Evolutionary conservation across 2,329 filamentous ascomycete genomes (phyloP), one percentile per base, ranked within the genome.

Genomic region (Alternaria sp.): DNA sequence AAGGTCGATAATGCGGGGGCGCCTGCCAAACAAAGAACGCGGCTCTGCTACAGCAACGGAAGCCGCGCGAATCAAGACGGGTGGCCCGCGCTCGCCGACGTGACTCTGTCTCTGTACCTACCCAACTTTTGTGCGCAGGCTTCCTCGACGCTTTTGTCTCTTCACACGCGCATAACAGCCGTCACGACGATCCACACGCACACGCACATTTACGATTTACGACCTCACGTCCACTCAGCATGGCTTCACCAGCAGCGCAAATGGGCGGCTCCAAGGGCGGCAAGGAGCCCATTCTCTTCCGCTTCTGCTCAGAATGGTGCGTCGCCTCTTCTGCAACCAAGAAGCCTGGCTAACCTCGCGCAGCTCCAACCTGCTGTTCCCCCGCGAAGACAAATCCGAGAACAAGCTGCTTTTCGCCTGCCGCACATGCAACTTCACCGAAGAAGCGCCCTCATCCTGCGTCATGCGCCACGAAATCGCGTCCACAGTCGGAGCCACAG

Each of bases 251-350:
- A 53, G 76, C 74, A 51, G 69, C 61, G 44, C 66, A 71, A 44
- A 66, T 63, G 37, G 65, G 65, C 20, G 66, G 61, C 67, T 90
- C 66, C 56, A 73, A 76, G 69, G 90, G 68, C 50, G 69, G 70
- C 43, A 76, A 78, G 47, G 82, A 95, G 82, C 93, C 97, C 81
- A 94, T 98, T 81, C 94, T 93, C 51, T 99, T 98, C 83, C 91
- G 93, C 77, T 99, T 99, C 87, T 99, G 96, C 85, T 94, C 93
- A 74, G 96, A 99, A 87, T 99, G 96, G 90, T 91, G 81, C 74
- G 83, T 71, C 25, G 20, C 41, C 30, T 25, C 33, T 5, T 18
- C 15, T 26, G 55, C 45, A 58, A 33, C 46, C 20, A 53, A 5
- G 14, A 41, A 18, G 30, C 49, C 44, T 25, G 20, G 66, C 59